Percentiles rank a stretch among this genome's conserved stretches.
These are phyloP conservation scores for Blastobotrys arbuscula DNA, from an alignment of 1,139 yeast genomes.

Conservation along the genomic window DNA sequence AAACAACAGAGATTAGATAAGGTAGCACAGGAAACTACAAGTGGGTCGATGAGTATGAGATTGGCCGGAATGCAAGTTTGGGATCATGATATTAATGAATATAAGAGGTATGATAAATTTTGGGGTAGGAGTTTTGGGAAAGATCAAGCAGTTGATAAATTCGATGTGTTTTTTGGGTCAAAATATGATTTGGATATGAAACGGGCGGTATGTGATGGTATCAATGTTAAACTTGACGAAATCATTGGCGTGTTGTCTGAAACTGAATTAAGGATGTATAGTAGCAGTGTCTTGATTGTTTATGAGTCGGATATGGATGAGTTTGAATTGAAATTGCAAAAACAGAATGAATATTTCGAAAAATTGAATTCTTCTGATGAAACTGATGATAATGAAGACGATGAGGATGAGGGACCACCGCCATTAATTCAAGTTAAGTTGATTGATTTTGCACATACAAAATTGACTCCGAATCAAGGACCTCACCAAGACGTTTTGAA, in stretches of 20 bases:
- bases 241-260: slow-evolving; percentile 58
- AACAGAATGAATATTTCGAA: slow-evolving; percentile 18
- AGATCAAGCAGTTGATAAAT: slow-evolving; percentile 43
- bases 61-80: slow-evolving; percentile 83
- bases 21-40: slow-evolving; percentile 70
- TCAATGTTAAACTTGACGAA: slow-evolving; percentile 54
- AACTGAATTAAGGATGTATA: slow-evolving; percentile 59
- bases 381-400: slow-evolving; percentile 28
- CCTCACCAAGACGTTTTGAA: slow-evolving; percentile 62
- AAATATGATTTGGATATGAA: slow-evolving; percentile 20
- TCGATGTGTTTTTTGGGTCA: slow-evolving; percentile 46
- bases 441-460: slow-evolving; percentile 90
- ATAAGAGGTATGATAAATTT: slow-evolving; percentile 51
- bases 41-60: slow-evolving; percentile 68
- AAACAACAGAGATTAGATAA: slow-evolving; percentile 55
- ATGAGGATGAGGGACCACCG: slow-evolving; percentile 24
- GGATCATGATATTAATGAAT: slow-evolving; percentile 30
- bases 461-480: slow-evolving; percentile 55
- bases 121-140: slow-evolving; percentile 60
- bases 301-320: slow-evolving; percentile 58
- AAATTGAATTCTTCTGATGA: slow-evolving; percentile 28
- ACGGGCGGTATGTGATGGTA: slow-evolving; percentile 40
- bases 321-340: slow-evolving; percentile 27
- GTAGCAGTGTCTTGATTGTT: slow-evolving; percentile 69
- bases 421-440: slow-evolving; percentile 45